Base-by-base conservation (phyloP, 345 rosid genomes). In the Heritiera littoralis region DNA sequence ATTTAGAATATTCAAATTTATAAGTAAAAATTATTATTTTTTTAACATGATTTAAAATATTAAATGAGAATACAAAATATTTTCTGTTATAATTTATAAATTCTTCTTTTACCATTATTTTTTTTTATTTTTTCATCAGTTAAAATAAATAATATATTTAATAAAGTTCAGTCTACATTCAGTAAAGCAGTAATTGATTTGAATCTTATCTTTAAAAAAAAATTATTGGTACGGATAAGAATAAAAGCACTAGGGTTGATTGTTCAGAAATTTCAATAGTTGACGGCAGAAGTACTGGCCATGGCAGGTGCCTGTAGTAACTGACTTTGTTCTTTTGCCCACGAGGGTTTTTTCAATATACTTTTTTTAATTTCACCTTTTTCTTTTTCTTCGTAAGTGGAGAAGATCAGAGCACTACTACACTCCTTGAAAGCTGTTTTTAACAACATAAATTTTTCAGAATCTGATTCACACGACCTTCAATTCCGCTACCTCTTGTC, bases 261-360 rank as follows among this genome's bases (percentile, higher is more conserved):
- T 65, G 45, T 65, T 65, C 41, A 32, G 3, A 35, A 65, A 12
- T 65, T 65, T 1, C 45, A 35, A 35, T 35, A 5, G 46, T 32
- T 65, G 69, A 38, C 7, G 35, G 64, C 30, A 59, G 13, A 23
- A 9, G 3, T 9, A 59, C 32, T 59, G 64, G 32, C 63, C 18
- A 38, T 32, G 40, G 17, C 13, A 63, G 67, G 13, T 64, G n/a
- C 68, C 68, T 12, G 8, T 64, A 64, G 43, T 1, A 35, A 65
- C 69, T 32, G 69, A 65, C 45, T 65, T 65, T 65, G 69, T 65
- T 65, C 9, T 35, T 65, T 65, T 32, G 68, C 68, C 9, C 68
- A 65, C 68, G 68, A 38, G 68, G 45, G 40, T 30, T 11, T 30
- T 35, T 12, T 11, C 2, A 2, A 12, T 4, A 4, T 55, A 15